Percentiles rank a stretch among this genome's conserved stretches.
Conservation (phyloP, 1,139 yeast genomes). For the Arxiozyma bovina region DNA sequence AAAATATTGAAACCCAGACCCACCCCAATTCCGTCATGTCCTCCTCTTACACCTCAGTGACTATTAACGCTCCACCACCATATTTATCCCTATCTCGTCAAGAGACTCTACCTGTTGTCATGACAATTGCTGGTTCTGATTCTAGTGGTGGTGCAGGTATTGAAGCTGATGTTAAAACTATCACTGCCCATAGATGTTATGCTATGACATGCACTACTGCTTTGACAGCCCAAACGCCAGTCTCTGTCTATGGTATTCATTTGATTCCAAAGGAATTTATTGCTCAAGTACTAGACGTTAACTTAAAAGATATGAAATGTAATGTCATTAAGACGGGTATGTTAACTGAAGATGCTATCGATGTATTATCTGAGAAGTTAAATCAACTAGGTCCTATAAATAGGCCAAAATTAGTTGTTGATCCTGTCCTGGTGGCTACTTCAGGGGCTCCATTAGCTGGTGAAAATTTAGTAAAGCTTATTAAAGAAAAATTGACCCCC, state of each 20-base stretch:
- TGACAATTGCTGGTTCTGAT: constrained; percentile 78
- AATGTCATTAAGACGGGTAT: constrained; percentile 78
- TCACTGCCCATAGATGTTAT: constrained; percentile 69
- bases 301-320: constrained; percentile 55
- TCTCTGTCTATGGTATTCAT: constrained; percentile 46
- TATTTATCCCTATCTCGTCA: constrained; percentile 18
- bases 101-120: constrained; percentile 34
- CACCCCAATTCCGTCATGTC: too few species aligned
- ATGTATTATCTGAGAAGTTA: constrained; percentile 37
- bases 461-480: constrained; percentile 37
- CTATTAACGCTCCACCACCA: constrained; percentile 28
- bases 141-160: constrained; percentile 93
- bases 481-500: constrained; percentile 40
- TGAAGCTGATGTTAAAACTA: constrained; percentile 84
- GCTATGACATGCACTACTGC: constrained; percentile 78
- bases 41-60: constrained; percentile 10
- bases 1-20: too few species aligned
- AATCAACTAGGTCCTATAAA: constrained; percentile 30
- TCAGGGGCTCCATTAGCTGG: constrained; percentile 56
- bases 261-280: constrained; percentile 41
- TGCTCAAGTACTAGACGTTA: constrained; percentile 42
- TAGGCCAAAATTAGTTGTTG: constrained; percentile 45
- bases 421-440: constrained; percentile 79
- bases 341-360: constrained; percentile 54
- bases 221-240: constrained; percentile 74